Conservation (phyloP, 106 monocot genomes). For the Xerophyta viscosa region DNA sequence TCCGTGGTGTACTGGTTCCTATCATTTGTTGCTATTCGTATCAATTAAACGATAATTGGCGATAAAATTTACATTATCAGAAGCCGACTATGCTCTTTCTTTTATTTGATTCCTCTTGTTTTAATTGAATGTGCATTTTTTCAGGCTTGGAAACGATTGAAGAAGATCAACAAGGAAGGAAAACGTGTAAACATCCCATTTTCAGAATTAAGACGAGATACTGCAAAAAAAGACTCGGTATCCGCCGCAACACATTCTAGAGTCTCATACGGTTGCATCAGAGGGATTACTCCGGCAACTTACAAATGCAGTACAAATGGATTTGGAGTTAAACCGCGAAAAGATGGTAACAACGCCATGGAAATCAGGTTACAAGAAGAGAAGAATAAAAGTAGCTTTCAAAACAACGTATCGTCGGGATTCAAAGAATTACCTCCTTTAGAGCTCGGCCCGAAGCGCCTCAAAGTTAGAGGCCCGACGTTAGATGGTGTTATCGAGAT, state of each 20-base stretch:
- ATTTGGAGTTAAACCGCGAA: background rate
- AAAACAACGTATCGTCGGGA: background rate
- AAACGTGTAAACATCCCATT: background rate
- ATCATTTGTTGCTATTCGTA: too few species aligned
- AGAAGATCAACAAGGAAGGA: constrained; percentile 7
- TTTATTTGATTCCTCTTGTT: too few species aligned
- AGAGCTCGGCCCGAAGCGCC: constrained; percentile 18
- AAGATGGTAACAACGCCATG: background rate
- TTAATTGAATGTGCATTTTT: background rate
- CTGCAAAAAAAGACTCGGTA: background rate
- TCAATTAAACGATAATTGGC: too few species aligned
- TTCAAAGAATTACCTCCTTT: constrained; percentile 7
- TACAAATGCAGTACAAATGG: constrained; percentile 1
- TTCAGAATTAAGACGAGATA: background rate
- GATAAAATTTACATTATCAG: too few species aligned
- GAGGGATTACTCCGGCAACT: background rate
- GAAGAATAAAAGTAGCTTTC: constrained; percentile 5
- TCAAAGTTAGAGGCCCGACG: constrained; percentile 17
- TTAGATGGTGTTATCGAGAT: constrained; percentile 6
- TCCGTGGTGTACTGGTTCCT: too few species aligned
- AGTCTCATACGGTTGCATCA: background rate
- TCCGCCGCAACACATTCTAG: background rate
- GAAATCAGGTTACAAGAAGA: background rate
- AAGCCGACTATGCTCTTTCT: too few species aligned
- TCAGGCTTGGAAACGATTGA: constrained; percentile 22